phyloP scores from a whole-genome alignment of 805 yeast genomes.

The Huiozyma sinensis region DNA sequence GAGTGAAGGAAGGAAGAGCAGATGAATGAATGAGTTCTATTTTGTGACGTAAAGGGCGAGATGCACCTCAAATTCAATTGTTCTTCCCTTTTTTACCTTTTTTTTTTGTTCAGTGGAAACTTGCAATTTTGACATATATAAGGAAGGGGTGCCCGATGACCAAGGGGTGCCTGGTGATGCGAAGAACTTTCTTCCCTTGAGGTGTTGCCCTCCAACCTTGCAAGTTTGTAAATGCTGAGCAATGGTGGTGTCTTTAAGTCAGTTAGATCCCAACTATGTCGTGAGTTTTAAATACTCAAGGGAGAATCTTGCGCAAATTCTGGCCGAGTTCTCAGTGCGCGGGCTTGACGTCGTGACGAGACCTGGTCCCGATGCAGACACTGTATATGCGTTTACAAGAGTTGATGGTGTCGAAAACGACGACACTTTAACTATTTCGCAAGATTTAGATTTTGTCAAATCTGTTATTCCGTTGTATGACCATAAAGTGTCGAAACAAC shows the following conservation, averaged over 20 bases:
- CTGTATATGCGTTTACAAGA: constrained; percentile 17
- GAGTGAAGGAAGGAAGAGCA: background rate
- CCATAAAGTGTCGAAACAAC: constrained; percentile 1
- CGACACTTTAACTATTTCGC: constrained; percentile 3
- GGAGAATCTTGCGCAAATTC: constrained; percentile 16
- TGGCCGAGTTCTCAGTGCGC: constrained; percentile 18
- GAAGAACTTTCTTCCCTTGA: too few relatives aligned
- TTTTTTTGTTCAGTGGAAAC: too few relatives aligned
- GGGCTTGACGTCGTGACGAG: constrained; percentile 18
- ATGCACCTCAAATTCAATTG: background rate
- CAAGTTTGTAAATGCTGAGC: too few relatives aligned
- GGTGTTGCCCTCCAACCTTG: too few relatives aligned
- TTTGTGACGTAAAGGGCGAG: background rate
- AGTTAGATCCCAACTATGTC: constrained; percentile 23
- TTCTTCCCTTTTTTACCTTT: background rate
- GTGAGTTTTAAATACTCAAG: constrained; percentile 16
- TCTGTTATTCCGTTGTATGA: constrained; percentile 8
- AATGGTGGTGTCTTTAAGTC: constrained; percentile 5
- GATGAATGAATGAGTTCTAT: background rate
- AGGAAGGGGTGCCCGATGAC: too few relatives aligned
- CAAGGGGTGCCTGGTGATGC: too few relatives aligned
- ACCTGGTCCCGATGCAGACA: constrained; percentile 16
- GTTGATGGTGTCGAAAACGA: constrained; percentile 6
- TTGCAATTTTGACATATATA: too few relatives aligned
- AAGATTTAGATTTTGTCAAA: constrained; percentile 5